Conservation (phyloP, 495 filamentous ascomycete species). For the Articulospora tetracladia region DNA sequence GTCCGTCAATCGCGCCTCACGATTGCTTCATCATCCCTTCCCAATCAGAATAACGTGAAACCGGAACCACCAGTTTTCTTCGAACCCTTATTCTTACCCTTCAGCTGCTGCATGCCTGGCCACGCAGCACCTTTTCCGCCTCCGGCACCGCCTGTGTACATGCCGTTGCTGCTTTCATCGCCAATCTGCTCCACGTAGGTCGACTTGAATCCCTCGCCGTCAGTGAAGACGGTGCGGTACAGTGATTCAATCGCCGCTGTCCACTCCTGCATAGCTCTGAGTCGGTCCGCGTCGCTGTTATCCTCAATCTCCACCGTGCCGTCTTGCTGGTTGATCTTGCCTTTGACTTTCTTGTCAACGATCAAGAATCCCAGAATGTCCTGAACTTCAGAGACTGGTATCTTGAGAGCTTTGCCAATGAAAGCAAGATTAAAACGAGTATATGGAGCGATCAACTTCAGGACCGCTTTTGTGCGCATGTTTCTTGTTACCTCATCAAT, state of each 20-base stretch:
- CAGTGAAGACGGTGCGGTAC: constrained; percentile 62
- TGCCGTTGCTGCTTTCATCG: constrained; percentile 25
- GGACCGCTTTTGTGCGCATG: constrained; percentile 92
- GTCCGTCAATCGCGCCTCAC: not conserved
- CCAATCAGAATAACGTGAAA: not conserved
- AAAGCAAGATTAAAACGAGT: constrained; percentile 84
- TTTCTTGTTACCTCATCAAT: constrained; percentile 98
- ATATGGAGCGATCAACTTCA: constrained; percentile 93
- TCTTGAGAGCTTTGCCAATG: constrained; percentile 80
- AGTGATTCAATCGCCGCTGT: constrained; percentile 61
- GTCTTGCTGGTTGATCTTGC: constrained; percentile 82
- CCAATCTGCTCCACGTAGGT: constrained; percentile 23
- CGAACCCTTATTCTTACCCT: not conserved
- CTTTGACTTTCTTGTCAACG: constrained; percentile 79
- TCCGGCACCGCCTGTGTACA: not conserved
- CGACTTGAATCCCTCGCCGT: constrained; percentile 65
- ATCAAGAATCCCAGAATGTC: constrained; percentile 94
- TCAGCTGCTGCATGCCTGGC: not conserved
- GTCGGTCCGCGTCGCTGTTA: constrained; percentile 67
- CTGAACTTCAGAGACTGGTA: constrained; percentile 79
- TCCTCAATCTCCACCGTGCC: constrained; percentile 81
- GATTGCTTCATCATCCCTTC: not conserved
- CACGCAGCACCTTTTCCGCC: not conserved
- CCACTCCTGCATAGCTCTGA: constrained; percentile 71
- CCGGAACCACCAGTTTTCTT: not conserved